A percentile compares a stretch with the other conserved stretches of the same genome.
Evolutionary conservation across 148 eudicot genomes (phyloP).

Genomic region (Simmondsia chinensis): DNA sequence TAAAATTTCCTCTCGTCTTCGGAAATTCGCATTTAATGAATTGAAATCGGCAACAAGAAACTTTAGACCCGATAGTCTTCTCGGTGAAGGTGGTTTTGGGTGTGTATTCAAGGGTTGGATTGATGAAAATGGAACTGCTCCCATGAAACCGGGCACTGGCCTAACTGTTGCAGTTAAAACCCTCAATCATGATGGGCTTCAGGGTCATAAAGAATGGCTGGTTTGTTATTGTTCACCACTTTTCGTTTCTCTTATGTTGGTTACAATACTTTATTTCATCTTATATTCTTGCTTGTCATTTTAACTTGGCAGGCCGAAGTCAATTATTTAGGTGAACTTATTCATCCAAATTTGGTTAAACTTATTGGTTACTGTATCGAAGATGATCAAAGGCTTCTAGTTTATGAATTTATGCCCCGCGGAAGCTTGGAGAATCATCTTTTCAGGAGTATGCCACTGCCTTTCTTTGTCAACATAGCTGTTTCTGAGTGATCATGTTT

Average conservation of each 20-base stretch:
- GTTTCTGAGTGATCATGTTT: no score
- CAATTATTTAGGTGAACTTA: conserved; percentile 64
- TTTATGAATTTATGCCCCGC: conserved; percentile 74
- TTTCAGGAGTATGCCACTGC: conserved; percentile 53
- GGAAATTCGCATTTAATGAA: conserved; percentile 59
- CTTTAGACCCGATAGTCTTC: conserved; percentile 69
- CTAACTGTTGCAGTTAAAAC: conserved; percentile 77
- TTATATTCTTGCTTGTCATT: neutral
- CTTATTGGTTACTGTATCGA: conserved; percentile 70
- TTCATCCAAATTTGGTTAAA: conserved; percentile 64
- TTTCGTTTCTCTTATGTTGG: no score
- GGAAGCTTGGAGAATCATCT: conserved; percentile 85
- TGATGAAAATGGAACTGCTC: conserved; percentile 72
- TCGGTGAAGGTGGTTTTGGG: conserved; percentile 78
- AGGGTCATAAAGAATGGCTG: conserved; percentile 89
- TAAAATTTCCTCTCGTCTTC: conserved; percentile 58
- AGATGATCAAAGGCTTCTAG: conserved; percentile 78
- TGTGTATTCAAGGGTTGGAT: conserved; percentile 80
- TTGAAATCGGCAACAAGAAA: conserved; percentile 62
- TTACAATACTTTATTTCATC: no score
- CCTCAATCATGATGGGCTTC: conserved; percentile 77
- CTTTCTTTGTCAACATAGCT: no score
- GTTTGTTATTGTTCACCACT: no score
- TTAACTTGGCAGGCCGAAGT: conserved; percentile 55
- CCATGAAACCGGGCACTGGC: conserved; percentile 73